These are phyloP conservation scores for Atkinsonella hypoxylon DNA, from an alignment of 2,329 filamentous ascomycete species.

Conservation along the genomic window DNA sequence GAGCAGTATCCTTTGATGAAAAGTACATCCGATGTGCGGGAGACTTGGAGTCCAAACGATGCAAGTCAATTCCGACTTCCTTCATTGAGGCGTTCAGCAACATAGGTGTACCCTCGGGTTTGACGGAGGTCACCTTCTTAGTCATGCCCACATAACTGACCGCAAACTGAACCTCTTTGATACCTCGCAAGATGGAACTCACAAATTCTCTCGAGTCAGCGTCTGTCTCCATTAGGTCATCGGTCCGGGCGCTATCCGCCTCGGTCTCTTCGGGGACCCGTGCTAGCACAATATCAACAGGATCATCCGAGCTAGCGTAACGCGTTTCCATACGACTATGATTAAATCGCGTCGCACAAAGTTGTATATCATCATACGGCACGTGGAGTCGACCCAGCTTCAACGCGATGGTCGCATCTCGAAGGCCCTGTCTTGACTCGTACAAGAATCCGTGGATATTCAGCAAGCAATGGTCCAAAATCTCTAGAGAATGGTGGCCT, in stretches of 20 bases:
- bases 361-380: constrained; percentile 73
- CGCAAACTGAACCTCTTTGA: constrained; percentile 94
- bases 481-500: constrained; percentile 71
- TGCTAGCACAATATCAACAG: constrained; percentile 52
- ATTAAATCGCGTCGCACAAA: constrained; percentile 47
- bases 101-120: constrained; percentile 56
- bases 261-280: constrained; percentile 67
- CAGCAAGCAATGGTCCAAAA: constrained; percentile 76
- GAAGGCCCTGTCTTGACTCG: constrained; percentile 71
- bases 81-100: constrained; percentile 88
- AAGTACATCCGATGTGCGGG: constrained; percentile 99
- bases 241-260: constrained; percentile 50
- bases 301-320: constrained; percentile 25
- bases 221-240: constrained; percentile 66
- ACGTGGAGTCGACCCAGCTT: constrained; percentile 87
- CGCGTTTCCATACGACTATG: constrained; percentile 26
- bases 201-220: constrained; percentile 90
- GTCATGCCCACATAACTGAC: constrained; percentile 83
- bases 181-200: constrained; percentile 77
- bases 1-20: constrained; percentile 79
- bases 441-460: constrained; percentile 89
- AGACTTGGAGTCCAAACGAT: constrained; percentile 82
- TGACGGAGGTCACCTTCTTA: constrained; percentile 60
- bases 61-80: constrained; percentile 85
- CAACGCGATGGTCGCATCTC: constrained; percentile 79